phyloP scores from a whole-genome alignment of 192 early-diverging fungal species.

The Linnemannia elongata region DNA sequence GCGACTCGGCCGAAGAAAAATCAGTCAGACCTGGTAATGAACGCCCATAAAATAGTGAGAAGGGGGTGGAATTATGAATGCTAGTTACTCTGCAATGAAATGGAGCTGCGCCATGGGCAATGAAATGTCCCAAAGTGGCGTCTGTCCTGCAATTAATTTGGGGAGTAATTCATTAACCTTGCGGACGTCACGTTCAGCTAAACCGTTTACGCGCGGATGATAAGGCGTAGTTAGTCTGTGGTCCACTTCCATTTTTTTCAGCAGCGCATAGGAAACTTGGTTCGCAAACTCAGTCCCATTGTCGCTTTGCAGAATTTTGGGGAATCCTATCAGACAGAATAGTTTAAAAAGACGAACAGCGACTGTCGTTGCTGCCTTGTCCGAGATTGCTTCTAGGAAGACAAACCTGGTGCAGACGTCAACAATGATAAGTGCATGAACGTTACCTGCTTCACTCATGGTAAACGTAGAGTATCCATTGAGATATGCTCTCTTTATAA shows the following conservation, averaged over 20 bases:
- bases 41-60: conserved; percentile 20
- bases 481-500: conserved; percentile 40
- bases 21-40: too few relatives aligned
- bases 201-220: conserved; percentile 59
- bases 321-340: conserved; percentile 33
- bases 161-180: conserved; percentile 24
- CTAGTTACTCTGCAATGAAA: conserved; percentile 24
- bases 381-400: not conserved
- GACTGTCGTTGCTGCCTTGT: not conserved
- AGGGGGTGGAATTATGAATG: conserved; percentile 39
- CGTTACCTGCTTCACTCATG: not conserved
- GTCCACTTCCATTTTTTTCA: conserved; percentile 22
- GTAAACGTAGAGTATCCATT: conserved; percentile 24
- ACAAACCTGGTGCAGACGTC: conserved; percentile 20
- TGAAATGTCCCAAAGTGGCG: conserved; percentile 41
- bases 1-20: too few relatives aligned
- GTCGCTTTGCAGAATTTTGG: conserved; percentile 29
- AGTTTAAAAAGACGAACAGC: not conserved
- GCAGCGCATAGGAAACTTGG: conserved; percentile 24
- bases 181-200: conserved; percentile 53
- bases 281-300: conserved; percentile 63
- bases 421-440: conserved; percentile 5
- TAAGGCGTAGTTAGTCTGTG: conserved; percentile 54
- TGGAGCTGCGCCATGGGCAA: conserved; percentile 53
- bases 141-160: conserved; percentile 31